phyloP scores from a whole-genome alignment of 1,139 yeast genomes.

The Taiozyma sp. region DNA sequence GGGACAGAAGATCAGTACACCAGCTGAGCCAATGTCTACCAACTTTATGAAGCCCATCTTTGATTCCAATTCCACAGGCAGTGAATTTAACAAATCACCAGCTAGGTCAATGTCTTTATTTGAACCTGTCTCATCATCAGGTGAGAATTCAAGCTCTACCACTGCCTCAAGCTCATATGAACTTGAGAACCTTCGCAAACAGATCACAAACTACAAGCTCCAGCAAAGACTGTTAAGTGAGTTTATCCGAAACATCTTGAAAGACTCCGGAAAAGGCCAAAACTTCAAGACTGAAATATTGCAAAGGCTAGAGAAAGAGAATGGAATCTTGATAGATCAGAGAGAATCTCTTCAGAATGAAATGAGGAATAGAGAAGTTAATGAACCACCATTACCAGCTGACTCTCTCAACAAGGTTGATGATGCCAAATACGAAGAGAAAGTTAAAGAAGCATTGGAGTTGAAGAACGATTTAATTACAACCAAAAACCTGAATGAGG shows the following conservation, averaged over 20 bases:
- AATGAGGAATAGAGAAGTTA: conserved; percentile 14
- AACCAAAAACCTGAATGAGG: conserved; percentile 23
- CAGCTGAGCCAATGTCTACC: conserved; percentile 3
- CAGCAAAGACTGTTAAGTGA: conserved; percentile 30
- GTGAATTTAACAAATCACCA: conserved; percentile 9
- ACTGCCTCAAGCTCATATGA: conserved; percentile 21
- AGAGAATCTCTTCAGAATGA: conserved; percentile 17
- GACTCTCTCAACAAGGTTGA: conserved; percentile 6
- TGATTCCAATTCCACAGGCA: conserved; percentile 8
- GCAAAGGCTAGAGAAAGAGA: conserved; percentile 22
- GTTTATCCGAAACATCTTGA: conserved; percentile 27
- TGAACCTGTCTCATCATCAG: conserved; percentile 16
- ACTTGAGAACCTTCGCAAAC: conserved; percentile 28
- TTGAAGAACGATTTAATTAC: conserved; percentile 23
- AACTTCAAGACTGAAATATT: conserved; percentile 24
- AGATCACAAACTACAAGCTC: conserved; percentile 30
- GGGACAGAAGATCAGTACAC: not conserved
- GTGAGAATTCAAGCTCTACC: conserved; percentile 18
- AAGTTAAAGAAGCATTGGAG: conserved; percentile 20
- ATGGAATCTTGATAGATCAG: conserved; percentile 14
- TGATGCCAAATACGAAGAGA: conserved; percentile 13
- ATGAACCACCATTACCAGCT: not conserved
- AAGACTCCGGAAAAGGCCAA: conserved; percentile 19
- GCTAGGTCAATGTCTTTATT: conserved; percentile 17
- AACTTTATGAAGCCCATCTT: conserved; percentile 20